Base-by-base conservation (phyloP, 345 rosid species). In the Punica granatum region DNA sequence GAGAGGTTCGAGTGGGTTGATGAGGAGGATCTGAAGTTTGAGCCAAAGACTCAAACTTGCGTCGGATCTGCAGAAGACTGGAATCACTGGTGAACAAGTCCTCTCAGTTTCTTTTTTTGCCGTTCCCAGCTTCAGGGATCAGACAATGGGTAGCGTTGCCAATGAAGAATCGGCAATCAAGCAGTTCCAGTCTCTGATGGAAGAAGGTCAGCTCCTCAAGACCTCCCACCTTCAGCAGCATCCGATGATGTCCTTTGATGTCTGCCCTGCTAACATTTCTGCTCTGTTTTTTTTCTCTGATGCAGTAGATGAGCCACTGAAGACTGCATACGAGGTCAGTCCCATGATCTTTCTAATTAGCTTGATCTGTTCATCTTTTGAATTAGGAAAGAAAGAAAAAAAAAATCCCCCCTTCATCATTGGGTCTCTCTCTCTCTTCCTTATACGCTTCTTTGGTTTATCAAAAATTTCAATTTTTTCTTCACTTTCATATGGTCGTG, bases 271-370 rank as follows among this genome's bases (percentile, higher is more conserved):
- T 60, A 28, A 54, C 28, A 28, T 2, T 42, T 43, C 39, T 10
- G 7, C 14, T 36, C 0, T 42, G 8, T 9, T 43, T 26, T 67
- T 44, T 39, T 73, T 28, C 36, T 4, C 11, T 13, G 48, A 73
- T 21, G 44, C 84, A 88, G 97, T 88, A 48, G 97, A 90, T 73
- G 94, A 86, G 69, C 49, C 86, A 43, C 70, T 86, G 64, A 88
- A 78, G 87, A 69, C 65, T 61, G 81, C 90, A 66, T 94, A 80
- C 76, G 76, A 84, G 96, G 99, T 89, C 70, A 73, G 90, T 79
- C 26, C 54, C 75, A 36, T 44, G 49, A 9, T 26, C 36, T 23
- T 31, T 28, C 25, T 6, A 30, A 53, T 63, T 73, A 53, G 64
- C 63, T 73, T 64, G 74, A 73, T 79, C 76, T 74, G 51, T 23